These are phyloP conservation scores for Rhodotorula diobovata DNA, from an alignment of 768 basidiomycete species.

Conservation along the genomic window DNA sequence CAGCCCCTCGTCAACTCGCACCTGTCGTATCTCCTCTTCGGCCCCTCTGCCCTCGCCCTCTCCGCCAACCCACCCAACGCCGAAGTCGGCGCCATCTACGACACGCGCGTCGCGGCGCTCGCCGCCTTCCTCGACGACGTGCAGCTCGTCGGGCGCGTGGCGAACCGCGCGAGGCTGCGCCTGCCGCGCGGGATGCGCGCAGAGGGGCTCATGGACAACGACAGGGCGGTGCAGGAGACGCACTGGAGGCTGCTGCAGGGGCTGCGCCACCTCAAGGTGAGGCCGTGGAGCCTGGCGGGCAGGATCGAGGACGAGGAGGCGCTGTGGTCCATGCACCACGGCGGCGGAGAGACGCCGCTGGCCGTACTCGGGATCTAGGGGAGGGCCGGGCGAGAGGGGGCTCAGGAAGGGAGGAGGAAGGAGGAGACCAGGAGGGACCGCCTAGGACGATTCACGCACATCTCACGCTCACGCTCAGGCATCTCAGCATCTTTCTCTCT, in stretches of 20 bases:
- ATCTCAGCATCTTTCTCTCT: no score
- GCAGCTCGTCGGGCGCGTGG: slow-evolving; percentile 38
- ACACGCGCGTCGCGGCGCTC: slow-evolving; percentile 39
- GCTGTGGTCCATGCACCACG: background rate
- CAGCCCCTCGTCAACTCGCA: slow-evolving; percentile 31
- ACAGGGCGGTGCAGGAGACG: slow-evolving; percentile 13
- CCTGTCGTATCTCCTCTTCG: slow-evolving; percentile 39
- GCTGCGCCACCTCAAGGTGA: slow-evolving; percentile 6
- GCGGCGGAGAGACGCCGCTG: background rate
- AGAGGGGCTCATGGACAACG: slow-evolving; percentile 26
- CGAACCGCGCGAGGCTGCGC: slow-evolving; percentile 34
- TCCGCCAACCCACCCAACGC: slow-evolving; percentile 19
- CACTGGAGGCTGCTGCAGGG: slow-evolving; percentile 27
- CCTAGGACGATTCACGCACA: no score
- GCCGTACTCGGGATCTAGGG: background rate
- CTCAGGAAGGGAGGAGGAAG: no score
- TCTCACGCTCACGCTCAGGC: no score
- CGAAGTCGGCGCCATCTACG: slow-evolving; percentile 35
- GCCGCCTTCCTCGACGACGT: slow-evolving; percentile 42
- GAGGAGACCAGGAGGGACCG: no score
- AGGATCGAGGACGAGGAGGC: slow-evolving; percentile 1
- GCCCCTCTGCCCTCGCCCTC: slow-evolving; percentile 17
- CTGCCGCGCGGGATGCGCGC: slow-evolving; percentile 23
- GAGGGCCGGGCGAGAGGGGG: no score
- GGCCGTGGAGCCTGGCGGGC: slow-evolving; percentile 20